A percentile compares a stretch with the other conserved stretches of the same genome.
phyloP scores from a whole-genome alignment of 108 stramenopile species.

The Nitzschia inconspicua region DNA sequence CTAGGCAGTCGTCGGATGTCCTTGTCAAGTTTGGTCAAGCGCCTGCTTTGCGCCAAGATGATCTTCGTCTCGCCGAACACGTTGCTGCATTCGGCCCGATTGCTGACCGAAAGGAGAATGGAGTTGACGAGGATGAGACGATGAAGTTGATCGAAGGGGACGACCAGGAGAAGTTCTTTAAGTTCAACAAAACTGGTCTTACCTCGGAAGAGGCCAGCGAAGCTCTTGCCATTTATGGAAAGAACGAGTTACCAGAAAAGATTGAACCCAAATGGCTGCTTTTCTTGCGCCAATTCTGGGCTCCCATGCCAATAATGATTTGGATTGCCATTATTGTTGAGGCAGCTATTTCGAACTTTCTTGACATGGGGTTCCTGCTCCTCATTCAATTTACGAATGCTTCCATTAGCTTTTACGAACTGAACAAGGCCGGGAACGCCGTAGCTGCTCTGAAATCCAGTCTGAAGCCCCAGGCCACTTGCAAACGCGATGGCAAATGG shows the following conservation, averaged over 20 bases:
- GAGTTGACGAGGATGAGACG: slow-evolving; percentile 1
- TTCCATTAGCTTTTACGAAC: slow-evolving; percentile 64
- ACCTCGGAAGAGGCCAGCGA: slow-evolving; percentile 20
- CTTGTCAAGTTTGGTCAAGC: slow-evolving; percentile 17
- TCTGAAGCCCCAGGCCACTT: slow-evolving; percentile 47
- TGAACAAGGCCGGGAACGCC: slow-evolving; percentile 61
- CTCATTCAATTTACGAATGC: slow-evolving; percentile 66
- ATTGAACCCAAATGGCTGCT: slow-evolving; percentile 25
- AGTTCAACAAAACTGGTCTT: slow-evolving; percentile 29
- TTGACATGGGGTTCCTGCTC: slow-evolving; percentile 31
- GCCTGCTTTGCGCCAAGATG: slow-evolving; percentile 7
- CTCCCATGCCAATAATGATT: slow-evolving; percentile 43
- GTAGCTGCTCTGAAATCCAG: slow-evolving; percentile 45
- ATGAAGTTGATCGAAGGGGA: no score
- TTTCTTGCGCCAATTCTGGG: slow-evolving; percentile 44
- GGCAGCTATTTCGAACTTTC: slow-evolving; percentile 30
- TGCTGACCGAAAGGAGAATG: slow-evolving; percentile 4
- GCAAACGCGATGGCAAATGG: slow-evolving; percentile 49
- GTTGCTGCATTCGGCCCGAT: slow-evolving; percentile 8
- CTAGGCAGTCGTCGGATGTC: no score
- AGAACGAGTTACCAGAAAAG: slow-evolving; percentile 37
- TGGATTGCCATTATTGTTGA: slow-evolving; percentile 36
- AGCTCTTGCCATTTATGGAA: slow-evolving; percentile 19
- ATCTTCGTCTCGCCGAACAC: slow-evolving; percentile 16
- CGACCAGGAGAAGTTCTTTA: no score